A percentile compares a stretch with the other conserved stretches of the same genome.
phyloP scores from a whole-genome alignment of 176 grass and related monocot genomes.

The Eleusine coracana region DNA sequence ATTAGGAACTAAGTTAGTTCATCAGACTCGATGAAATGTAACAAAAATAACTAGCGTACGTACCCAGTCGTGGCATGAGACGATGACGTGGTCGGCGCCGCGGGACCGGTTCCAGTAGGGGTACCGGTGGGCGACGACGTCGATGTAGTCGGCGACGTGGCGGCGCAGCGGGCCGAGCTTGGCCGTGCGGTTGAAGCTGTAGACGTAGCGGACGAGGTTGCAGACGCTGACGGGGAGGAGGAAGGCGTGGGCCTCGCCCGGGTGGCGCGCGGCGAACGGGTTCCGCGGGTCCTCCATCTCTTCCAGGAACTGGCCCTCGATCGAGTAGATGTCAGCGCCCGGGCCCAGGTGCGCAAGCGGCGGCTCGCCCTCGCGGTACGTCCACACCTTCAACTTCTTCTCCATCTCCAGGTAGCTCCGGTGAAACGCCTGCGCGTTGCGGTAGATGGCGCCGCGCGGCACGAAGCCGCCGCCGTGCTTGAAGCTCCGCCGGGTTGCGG shows the following conservation, averaged over 20 bases:
- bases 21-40: neutral
- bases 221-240: conserved; percentile 77
- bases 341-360: conserved; percentile 71
- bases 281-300: conserved; percentile 76
- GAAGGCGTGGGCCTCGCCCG: conserved; percentile 75
- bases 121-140: conserved; percentile 58
- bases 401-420: conserved; percentile 98
- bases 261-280: conserved; percentile 53
- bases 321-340: conserved; percentile 75
- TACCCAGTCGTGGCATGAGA: conserved; percentile 90
- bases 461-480: conserved; percentile 42
- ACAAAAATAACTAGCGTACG: too few relatives aligned
- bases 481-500: conserved; percentile 41
- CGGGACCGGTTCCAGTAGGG: conserved; percentile 82
- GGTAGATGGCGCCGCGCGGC: conserved; percentile 80
- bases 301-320: conserved; percentile 82
- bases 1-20: neutral
- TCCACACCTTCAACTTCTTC: conserved; percentile 79
- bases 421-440: conserved; percentile 69
- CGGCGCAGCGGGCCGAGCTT: conserved; percentile 51
- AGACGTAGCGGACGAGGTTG: conserved; percentile 70
- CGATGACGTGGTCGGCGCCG: conserved; percentile 81
- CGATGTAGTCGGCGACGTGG: conserved; percentile 63
- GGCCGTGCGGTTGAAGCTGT: conserved; percentile 45
- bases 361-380: conserved; percentile 77